These are phyloP conservation scores for Verticillium albo-atrum DNA, from an alignment of 2,329 filamentous ascomycete species.

Conservation along the genomic window DNA sequence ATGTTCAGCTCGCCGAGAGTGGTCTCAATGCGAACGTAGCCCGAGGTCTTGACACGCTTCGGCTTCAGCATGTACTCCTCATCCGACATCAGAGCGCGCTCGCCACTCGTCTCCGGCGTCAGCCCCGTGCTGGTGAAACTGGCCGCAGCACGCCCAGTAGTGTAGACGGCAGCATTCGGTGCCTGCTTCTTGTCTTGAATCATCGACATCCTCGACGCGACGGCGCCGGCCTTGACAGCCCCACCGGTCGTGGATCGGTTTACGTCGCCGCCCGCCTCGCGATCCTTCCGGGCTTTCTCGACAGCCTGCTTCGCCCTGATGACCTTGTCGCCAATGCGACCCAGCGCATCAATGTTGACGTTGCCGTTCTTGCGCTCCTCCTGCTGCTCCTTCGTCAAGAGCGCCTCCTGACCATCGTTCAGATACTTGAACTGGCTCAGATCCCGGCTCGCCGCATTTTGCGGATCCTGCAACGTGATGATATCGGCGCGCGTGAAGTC, in stretches of 20 bases:
- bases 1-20: constrained; percentile 81
- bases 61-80: constrained; percentile 97
- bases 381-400: constrained; percentile 65
- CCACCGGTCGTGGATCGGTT: constrained; percentile 42
- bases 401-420: constrained; percentile 70
- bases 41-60: constrained; percentile 81
- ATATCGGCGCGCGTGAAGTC: constrained; percentile 89
- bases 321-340: constrained; percentile 76
- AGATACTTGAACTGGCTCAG: constrained; percentile 86
- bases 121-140: constrained; percentile 94
- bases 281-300: constrained; percentile 78
- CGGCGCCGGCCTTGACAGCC: constrained; percentile 20
- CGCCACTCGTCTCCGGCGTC: constrained; percentile 84
- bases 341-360: constrained; percentile 77
- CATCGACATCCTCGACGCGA: constrained; percentile 32
- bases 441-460: constrained; percentile 79
- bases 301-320: constrained; percentile 88
- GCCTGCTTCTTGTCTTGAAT: constrained; percentile 57
- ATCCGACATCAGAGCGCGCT: constrained; percentile 80
- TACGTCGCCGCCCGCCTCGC: constrained; percentile 55
- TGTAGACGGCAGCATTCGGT: constrained; percentile 85
- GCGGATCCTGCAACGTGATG: constrained; percentile 92
- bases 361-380: constrained; percentile 60
- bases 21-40: constrained; percentile 86
- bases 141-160: constrained; percentile 84